phyloP scores from a whole-genome alignment of 345 rosid genomes.

The Heritiera littoralis region DNA sequence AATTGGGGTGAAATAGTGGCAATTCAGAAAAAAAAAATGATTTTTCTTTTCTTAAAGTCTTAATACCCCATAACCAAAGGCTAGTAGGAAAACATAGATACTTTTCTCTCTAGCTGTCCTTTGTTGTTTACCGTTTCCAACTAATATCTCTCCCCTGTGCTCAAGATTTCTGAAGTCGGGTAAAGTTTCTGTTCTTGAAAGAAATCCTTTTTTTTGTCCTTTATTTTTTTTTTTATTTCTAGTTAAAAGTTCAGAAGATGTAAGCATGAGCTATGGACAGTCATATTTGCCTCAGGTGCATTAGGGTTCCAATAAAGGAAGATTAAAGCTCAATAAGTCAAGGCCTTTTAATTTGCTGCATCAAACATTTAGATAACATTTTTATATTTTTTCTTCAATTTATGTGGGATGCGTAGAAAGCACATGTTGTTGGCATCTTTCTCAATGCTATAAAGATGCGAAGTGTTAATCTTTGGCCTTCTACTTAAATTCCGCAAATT shows the following conservation, averaged over 20 bases:
- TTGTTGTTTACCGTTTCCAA: not conserved
- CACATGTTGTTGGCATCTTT: too few species aligned
- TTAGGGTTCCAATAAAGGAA: not conserved
- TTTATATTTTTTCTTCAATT: too few species aligned
- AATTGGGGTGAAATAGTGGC: not conserved
- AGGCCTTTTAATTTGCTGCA: too few species aligned
- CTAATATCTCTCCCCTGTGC: not conserved
- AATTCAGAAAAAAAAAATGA: not conserved
- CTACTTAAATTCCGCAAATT: not conserved
- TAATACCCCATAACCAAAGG: not conserved
- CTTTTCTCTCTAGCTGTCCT: too few species aligned
- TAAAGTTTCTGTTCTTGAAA: not conserved
- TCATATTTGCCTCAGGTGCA: conserved; percentile 1
- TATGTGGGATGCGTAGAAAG: too few species aligned
- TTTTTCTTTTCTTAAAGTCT: not conserved
- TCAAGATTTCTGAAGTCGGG: not conserved
- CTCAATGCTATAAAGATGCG: too few species aligned
- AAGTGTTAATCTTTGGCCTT: too few species aligned
- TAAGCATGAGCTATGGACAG: conserved; percentile 3
- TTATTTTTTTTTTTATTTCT: not conserved
- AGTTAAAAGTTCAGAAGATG: not conserved
- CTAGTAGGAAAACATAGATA: not conserved
- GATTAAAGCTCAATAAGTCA: too few species aligned
- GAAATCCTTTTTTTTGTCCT: not conserved
- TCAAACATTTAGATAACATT: too few species aligned